These are phyloP conservation scores for Pseudoneurospora amorphoporcata DNA, from an alignment of 495 filamentous ascomycete species.

Conservation along the genomic window DNA sequence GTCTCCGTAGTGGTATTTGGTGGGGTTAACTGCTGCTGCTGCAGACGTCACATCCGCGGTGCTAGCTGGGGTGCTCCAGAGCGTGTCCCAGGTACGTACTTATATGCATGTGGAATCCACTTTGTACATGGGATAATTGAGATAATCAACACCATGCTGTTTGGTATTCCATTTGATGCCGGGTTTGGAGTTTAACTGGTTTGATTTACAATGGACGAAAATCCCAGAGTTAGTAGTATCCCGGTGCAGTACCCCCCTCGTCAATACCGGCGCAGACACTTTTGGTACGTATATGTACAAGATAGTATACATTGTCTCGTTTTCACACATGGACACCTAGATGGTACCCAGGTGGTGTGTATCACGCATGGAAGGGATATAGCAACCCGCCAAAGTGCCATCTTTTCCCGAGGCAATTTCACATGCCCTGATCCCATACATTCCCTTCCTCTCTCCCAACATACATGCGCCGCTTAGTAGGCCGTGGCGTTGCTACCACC, in stretches of 20 bases:
- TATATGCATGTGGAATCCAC: neutral
- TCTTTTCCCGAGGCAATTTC: neutral
- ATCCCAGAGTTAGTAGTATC: neutral
- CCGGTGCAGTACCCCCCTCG: neutral
- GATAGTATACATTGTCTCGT: neutral
- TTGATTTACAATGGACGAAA: neutral
- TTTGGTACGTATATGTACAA: neutral
- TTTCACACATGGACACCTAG: neutral
- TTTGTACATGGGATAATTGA: neutral
- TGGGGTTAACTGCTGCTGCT: neutral
- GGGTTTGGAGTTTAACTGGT: neutral
- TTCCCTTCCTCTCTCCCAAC: neutral
- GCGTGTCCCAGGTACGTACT: neutral
- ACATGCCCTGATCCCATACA: neutral
- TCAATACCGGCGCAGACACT: neutral
- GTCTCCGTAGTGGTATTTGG: neutral
- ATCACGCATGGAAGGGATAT: neutral
- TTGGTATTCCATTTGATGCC: too few species aligned
- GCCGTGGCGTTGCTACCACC: constrained; percentile 1
- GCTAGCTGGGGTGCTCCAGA: neutral
- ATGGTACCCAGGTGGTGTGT: neutral
- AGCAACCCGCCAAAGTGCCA: neutral
- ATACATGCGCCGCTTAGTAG: neutral
- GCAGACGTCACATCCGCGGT: neutral
- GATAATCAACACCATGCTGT: too few species aligned